Evolutionary conservation across 108 stramenopile genomes (phyloP), one percentile per base, ranked within the genome.

Genomic region (Discostella stelligeroides): DNA sequence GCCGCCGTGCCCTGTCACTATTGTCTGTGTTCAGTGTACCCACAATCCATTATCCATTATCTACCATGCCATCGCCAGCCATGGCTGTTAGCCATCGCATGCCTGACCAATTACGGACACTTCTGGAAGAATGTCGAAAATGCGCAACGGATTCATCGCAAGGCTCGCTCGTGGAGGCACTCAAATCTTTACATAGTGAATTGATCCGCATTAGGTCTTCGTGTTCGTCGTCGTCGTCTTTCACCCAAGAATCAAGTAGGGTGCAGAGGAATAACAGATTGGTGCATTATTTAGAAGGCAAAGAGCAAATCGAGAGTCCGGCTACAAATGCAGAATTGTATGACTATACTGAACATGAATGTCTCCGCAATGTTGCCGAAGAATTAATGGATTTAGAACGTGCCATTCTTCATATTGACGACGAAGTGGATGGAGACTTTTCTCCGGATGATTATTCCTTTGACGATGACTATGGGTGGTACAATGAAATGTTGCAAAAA

Each of bases 381-480:
- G 38, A 61, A 21, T 66, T 63, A 53, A 72, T 72, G 23, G 0
- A 54, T 27, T 51, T 72, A 59, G 41, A 79, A 55, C 70, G 78
- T 47, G 70, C 66, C 30, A 57, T 79, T 48, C 17, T 53, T 38
- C 71, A 70, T 27, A 48, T 79, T 25, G 78, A 72, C 54, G 70
- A 67, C 15, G 78, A 79, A 59, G 60, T 79, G n/a, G 47, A 61
- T 34, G 78, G 78, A n/a, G 57, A 34, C 11, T 21, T 28, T 25
- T 48, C 42, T 62, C 25, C 21, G 24, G 6, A 28, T 57, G 29
- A 12, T 27, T 45, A 58, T 38, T 12, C 57, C 57, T 55, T 46
- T 38, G 61, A 62, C 18, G 40, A 38, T 55, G 66, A 67, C 45
- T 64, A 30, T 49, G 42, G 24, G 9, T 73, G 63, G 72, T 65